These are phyloP conservation scores for Kluyveromyces starmeri DNA, from an alignment of 805 yeast species.

Conservation along the genomic window DNA sequence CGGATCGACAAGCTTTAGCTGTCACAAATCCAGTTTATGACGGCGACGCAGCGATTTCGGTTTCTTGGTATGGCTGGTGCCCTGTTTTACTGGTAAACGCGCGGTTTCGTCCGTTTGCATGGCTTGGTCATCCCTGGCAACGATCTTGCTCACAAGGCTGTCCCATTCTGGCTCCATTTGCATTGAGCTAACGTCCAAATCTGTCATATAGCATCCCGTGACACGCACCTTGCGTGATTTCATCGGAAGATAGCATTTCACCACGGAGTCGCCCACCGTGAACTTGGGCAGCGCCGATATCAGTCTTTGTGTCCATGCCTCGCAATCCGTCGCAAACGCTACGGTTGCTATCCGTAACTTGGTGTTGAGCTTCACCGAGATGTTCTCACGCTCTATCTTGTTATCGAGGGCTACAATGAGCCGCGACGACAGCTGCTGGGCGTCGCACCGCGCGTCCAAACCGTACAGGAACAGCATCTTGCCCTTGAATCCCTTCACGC, in stretches of 20 bases:
- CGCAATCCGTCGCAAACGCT: slow-evolving; percentile 24
- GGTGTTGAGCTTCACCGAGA: slow-evolving; percentile 46
- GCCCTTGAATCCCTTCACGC: background rate
- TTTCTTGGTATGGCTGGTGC: no score
- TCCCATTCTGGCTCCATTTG: slow-evolving; percentile 1
- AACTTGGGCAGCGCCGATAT: slow-evolving; percentile 17
- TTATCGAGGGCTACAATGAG: slow-evolving; percentile 28
- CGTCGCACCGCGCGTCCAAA: slow-evolving; percentile 55
- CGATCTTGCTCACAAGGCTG: background rate
- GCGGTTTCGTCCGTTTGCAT: background rate
- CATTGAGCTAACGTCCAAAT: background rate
- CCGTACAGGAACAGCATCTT: slow-evolving; percentile 76
- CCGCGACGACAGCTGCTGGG: slow-evolving; percentile 43
- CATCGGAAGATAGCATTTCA: slow-evolving; percentile 6
- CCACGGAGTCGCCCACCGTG: slow-evolving; percentile 23
- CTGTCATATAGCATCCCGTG: background rate
- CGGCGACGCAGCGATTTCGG: slow-evolving; percentile 1
- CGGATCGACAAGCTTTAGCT: no score
- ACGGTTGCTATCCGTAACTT: slow-evolving; percentile 58
- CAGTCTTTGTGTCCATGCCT: slow-evolving; percentile 19
- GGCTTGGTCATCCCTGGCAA: background rate
- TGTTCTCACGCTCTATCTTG: slow-evolving; percentile 38
- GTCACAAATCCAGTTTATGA: slow-evolving; percentile 5
- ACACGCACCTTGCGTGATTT: slow-evolving; percentile 6
- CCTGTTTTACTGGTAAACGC: no score